Base-by-base conservation (phyloP, 495 filamentous ascomycete species). In the Cercophora samala region DNA sequence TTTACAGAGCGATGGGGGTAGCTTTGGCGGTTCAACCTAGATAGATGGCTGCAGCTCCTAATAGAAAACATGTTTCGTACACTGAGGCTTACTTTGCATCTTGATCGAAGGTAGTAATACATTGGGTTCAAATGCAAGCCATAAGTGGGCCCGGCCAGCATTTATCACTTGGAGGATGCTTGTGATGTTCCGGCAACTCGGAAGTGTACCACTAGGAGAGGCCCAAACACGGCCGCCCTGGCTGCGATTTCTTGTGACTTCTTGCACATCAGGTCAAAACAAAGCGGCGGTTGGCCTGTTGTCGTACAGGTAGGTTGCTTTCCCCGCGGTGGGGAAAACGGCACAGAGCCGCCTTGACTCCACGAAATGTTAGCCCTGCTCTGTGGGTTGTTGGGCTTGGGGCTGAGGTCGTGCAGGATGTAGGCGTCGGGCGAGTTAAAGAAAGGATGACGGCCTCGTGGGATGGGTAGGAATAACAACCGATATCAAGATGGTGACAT, bases 31-130 rank as follows among this genome's bases (percentile, higher is more conserved):
- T 29, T 29, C 8, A 29, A 29, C 8, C 26, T n/a, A 5, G 54
- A 2, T 24, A 25, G n/a, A 62, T 60, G 61, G 58, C 17, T 58
- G 25, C 53, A 23, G 37, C 11, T 23, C 9, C 26, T 25, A 18
- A 60, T 22, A 26, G 58, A 60, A n/a, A 29, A 29, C 58, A 60
- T 60, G 58, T 60, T 60, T 60, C 58, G 4, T 60, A 60, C 15
- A 60, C 5, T 13, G 4, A 26, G 21, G 56, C 11, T 23, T 11
- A 58, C 8, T 32, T 32, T 32, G 29, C 29, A 32, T n/a, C n/a
- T n/a, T n/a, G n/a, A n/a, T n/a, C n/a, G n/a, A n/a, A n/a, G n/a
- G n/a, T n/a, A n/a, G n/a, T n/a, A n/a, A n/a, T n/a, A n/a, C n/a
- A n/a, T n/a, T n/a, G n/a, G n/a, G n/a, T n/a, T n/a, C n/a, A n/a